Base-by-base conservation (phyloP, 2,329 filamentous ascomycete genomes). In the Phoma sp. region DNA sequence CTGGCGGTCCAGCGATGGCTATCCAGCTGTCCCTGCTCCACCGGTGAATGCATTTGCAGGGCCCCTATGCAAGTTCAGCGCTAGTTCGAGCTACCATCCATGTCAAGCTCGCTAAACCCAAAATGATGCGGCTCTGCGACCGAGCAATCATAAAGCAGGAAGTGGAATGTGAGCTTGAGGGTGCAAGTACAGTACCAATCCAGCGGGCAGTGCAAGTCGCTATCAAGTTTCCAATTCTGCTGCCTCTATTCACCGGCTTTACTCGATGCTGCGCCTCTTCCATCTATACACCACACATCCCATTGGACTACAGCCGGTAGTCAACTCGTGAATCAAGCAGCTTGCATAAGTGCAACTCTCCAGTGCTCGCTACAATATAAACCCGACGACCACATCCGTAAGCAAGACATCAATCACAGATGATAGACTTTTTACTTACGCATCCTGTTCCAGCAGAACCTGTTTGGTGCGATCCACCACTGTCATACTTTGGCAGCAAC, bases 91-190 rank as follows among this genome's bases (percentile, higher is more conserved):
- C 33, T 33, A 27, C 32, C 40, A 37, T 22, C 33, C 47, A 54
- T 52, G 55, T 30, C 63, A 64, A 58, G 49, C 55, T 53, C 46
- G 47, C 42, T 44, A 45, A 44, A 18, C 51, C 27, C 40, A 18
- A 44, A 24, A 8, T 30, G 18, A 70, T 74, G 71, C 68, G 71
- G 71, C 71, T 74, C 71, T 74, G 71, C 70, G 54, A 64, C 23
- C 25, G 18, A 24, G 14, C 47, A 33, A 62, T 55, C 67, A 71
- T 74, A 73, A 72, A 73, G 64, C 57, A 65, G 23, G 52, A 57
- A 43, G 55, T 18, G 47, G 60, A 51, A 64, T 64, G 62, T 38
- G 54, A 57, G 57, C 47, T 58, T 56, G 45, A 60, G 54, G 52
- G 55, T 55, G 59, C 56, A 51, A 57, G 58, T 61, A 61, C 52